Evolutionary conservation across 345 rosid species (phyloP).

Genomic region (Toxicodendron radicans): DNA sequence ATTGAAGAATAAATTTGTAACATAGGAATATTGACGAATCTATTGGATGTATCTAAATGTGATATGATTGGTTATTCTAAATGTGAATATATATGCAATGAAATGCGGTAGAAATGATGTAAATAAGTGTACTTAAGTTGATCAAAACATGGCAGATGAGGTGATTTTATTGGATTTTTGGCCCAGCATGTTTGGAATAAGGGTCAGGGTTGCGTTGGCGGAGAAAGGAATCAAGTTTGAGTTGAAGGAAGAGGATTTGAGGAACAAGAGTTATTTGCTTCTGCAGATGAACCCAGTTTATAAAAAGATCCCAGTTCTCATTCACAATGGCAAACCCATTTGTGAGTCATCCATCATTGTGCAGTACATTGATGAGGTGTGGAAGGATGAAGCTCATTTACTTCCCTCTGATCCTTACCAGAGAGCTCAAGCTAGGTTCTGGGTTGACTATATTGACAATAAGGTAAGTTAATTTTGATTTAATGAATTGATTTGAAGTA

Average conservation of each 20-base stretch:
- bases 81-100: no score
- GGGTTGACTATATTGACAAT: slow-evolving; percentile 21
- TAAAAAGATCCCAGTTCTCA: slow-evolving; percentile 14
- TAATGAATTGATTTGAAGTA: not conserved
- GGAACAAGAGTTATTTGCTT: slow-evolving; percentile 11
- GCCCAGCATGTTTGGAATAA: slow-evolving; percentile 18
- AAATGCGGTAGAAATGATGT: no score
- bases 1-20: no score
- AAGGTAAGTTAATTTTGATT: not conserved
- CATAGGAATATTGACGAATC: no score
- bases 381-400: slow-evolving; percentile 5
- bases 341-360: slow-evolving; percentile 19
- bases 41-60: no score
- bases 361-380: slow-evolving; percentile 19
- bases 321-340: slow-evolving; percentile 15
- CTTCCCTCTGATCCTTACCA: slow-evolving; percentile 18
- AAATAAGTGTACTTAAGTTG: no score
- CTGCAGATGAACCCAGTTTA: slow-evolving; percentile 18
- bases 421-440: slow-evolving; percentile 18
- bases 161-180: slow-evolving; percentile 9
- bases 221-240: slow-evolving; percentile 19
- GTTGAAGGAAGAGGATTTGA: slow-evolving; percentile 16
- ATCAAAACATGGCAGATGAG: not conserved
- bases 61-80: no score
- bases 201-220: slow-evolving; percentile 14